These are phyloP conservation scores for Wickerhamiella dianesei DNA, from an alignment of 805 yeast genomes.

Conservation along the genomic window DNA sequence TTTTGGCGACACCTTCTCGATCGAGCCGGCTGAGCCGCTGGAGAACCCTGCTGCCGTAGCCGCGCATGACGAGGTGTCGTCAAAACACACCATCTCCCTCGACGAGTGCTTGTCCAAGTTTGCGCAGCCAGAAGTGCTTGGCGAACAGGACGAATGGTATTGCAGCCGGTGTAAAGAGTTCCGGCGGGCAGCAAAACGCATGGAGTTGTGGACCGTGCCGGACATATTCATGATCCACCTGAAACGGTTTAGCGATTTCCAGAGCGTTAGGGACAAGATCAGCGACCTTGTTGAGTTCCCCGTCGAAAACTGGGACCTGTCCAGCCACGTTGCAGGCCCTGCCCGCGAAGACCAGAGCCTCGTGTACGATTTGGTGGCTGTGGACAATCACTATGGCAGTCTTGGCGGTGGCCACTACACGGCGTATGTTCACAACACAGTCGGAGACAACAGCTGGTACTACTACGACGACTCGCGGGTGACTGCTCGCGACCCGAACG, in stretches of 20 bases:
- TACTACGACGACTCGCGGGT: conserved; percentile 81
- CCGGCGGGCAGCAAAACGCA: conserved; percentile 77
- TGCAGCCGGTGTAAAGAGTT: conserved; percentile 85
- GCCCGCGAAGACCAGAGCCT: conserved; percentile 24
- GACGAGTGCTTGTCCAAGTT: conserved; percentile 65
- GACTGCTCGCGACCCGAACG: conserved; percentile 41
- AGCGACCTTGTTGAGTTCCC: conserved; percentile 80
- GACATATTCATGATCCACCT: conserved; percentile 81
- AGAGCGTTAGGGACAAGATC: conserved; percentile 80
- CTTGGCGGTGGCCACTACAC: conserved; percentile 97
- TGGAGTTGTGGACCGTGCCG: conserved; percentile 88
- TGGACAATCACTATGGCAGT: conserved; percentile 93
- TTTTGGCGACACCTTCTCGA: conserved; percentile 2
- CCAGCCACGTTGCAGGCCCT: conserved; percentile 33
- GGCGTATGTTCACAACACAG: conserved; percentile 67
- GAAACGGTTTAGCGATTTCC: conserved; percentile 74
- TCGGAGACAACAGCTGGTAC: conserved; percentile 63
- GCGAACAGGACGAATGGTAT: conserved; percentile 86
- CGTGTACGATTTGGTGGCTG: conserved; percentile 80
- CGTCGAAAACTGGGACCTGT: conserved; percentile 63
- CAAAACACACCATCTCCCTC: conserved; percentile 35
- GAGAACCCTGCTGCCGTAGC: conserved; percentile 12
- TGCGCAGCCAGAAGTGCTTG: conserved; percentile 68
- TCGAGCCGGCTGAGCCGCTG: conserved; percentile 1
- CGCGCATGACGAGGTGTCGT: conserved; percentile 18